Percentiles rank a stretch among this genome's conserved stretches.
These are phyloP conservation scores for Aquanectria penicillioides DNA, from an alignment of 2,329 filamentous ascomycete species.

Conservation along the genomic window DNA sequence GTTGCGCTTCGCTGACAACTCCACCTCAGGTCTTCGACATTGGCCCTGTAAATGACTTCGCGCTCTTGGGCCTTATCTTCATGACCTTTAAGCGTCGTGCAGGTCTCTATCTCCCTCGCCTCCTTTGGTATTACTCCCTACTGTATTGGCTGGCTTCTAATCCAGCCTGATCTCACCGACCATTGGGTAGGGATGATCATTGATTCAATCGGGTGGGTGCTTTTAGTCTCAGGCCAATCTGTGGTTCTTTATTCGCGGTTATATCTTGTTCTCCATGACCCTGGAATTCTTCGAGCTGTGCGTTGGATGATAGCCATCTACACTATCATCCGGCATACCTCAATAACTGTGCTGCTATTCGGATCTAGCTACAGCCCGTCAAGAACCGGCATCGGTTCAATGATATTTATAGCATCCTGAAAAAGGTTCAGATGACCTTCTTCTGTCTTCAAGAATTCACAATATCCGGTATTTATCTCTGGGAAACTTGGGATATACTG, in stretches of 20 bases:
- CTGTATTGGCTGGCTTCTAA: constrained; percentile 58
- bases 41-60: constrained; percentile 44
- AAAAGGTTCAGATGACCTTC: neutral
- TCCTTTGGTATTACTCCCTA: constrained; percentile 48
- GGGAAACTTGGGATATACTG: neutral
- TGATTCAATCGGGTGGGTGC: constrained; percentile 38
- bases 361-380: constrained; percentile 55
- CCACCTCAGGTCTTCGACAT: constrained; percentile 27
- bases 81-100: constrained; percentile 43
- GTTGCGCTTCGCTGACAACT: no score
- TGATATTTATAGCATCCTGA: constrained; percentile 7
- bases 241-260: constrained; percentile 70
- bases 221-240: constrained; percentile 68
- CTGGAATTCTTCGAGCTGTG: constrained; percentile 56
- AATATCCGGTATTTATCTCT: neutral
- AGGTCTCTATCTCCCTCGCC: constrained; percentile 47
- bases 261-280: constrained; percentile 66
- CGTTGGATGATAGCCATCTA: constrained; percentile 67
- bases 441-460: neutral
- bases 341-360: constrained; percentile 64
- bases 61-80: constrained; percentile 46
- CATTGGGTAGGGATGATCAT: constrained; percentile 25
- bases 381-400: constrained; percentile 41
- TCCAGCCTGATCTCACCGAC: constrained; percentile 18
- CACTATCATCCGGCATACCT: constrained; percentile 61